These are phyloP conservation scores for Lachancea sp. DNA, from an alignment of 805 yeast species.

Conservation along the genomic window DNA sequence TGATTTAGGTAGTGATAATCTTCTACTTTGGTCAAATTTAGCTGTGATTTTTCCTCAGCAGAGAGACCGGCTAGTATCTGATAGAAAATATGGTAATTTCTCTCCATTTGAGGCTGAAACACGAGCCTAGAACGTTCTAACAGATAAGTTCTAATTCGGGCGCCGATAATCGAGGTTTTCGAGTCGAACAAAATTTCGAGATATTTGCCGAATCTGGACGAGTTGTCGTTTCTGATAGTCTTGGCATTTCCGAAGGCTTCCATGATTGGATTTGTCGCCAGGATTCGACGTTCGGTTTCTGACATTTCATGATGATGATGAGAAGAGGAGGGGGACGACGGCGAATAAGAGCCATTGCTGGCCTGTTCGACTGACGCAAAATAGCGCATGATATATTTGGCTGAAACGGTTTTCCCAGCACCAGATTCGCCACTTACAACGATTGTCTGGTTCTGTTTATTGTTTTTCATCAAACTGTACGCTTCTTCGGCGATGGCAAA, in stretches of 20 bases:
- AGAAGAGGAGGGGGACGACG: no score
- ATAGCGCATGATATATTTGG: constrained; percentile 95
- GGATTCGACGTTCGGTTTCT: constrained; percentile 84
- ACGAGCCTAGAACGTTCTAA: constrained; percentile 92
- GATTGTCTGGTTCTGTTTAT: constrained; percentile 82
- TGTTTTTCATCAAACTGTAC: constrained; percentile 86
- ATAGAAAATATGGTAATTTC: constrained; percentile 93
- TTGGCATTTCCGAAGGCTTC: constrained; percentile 95
- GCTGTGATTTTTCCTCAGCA: constrained; percentile 43
- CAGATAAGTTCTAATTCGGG: constrained; percentile 85
- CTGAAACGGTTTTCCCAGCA: constrained; percentile 97
- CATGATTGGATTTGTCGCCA: constrained; percentile 89
- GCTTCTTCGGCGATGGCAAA: constrained; percentile 98
- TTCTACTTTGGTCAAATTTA: constrained; percentile 56
- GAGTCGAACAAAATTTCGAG: constrained; percentile 82
- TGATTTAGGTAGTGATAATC: constrained; percentile 82
- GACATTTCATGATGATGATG: constrained; percentile 59
- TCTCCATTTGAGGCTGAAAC: constrained; percentile 83
- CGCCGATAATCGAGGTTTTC: constrained; percentile 79
- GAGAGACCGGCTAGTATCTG: constrained; percentile 75
- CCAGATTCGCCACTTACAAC: constrained; percentile 98
- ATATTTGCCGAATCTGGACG: constrained; percentile 93
- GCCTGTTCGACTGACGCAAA: constrained; percentile 83
- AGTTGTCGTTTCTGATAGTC: constrained; percentile 82
- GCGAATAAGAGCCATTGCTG: constrained; percentile 23